These are phyloP conservation scores for Euphorbia pulcherrima DNA, from an alignment of 345 rosid genomes.

Conservation along the genomic window DNA sequence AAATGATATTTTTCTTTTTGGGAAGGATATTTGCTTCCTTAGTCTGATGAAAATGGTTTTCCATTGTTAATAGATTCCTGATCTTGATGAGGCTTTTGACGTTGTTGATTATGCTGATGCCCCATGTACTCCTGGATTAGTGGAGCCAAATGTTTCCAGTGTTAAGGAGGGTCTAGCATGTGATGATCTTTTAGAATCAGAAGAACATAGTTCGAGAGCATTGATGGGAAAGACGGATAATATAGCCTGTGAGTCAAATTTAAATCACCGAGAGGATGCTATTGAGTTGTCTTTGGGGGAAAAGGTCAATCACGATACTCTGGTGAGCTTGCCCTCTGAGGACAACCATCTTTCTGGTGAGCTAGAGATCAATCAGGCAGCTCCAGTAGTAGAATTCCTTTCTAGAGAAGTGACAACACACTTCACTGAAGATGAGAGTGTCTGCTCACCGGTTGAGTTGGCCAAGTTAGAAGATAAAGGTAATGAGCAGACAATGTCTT, in stretches of 20 bases:
- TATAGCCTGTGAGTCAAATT: constrained; percentile 29
- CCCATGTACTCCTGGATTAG: constrained; percentile 85
- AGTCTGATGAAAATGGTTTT: constrained; percentile 12
- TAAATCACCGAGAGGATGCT: constrained; percentile 24
- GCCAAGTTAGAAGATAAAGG: constrained; percentile 33
- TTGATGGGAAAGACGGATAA: constrained; percentile 27
- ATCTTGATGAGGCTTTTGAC: constrained; percentile 42
- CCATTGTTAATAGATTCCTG: constrained; percentile 47
- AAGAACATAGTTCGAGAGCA: constrained; percentile 39
- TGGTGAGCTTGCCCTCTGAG: constrained; percentile 27
- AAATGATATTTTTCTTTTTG: not conserved
- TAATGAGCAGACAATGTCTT: constrained; percentile 12
- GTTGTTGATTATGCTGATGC: constrained; percentile 70
- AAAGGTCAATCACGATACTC: constrained; percentile 27
- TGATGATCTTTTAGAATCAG: constrained; percentile 68
- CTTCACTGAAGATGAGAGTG: constrained; percentile 29
- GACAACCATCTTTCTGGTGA: constrained; percentile 28
- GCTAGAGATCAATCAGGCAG: constrained; percentile 27
- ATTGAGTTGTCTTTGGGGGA: constrained; percentile 28
- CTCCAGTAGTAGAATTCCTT: constrained; percentile 26
- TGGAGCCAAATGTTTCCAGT: constrained; percentile 59
- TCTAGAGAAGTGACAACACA: constrained; percentile 20
- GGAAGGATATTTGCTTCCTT: not conserved
- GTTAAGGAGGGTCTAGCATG: constrained; percentile 56
- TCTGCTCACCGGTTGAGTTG: constrained; percentile 28